Evolutionary conservation across 83 land plant species (phyloP).

Genomic region (Diphasiastrum complanatum): DNA sequence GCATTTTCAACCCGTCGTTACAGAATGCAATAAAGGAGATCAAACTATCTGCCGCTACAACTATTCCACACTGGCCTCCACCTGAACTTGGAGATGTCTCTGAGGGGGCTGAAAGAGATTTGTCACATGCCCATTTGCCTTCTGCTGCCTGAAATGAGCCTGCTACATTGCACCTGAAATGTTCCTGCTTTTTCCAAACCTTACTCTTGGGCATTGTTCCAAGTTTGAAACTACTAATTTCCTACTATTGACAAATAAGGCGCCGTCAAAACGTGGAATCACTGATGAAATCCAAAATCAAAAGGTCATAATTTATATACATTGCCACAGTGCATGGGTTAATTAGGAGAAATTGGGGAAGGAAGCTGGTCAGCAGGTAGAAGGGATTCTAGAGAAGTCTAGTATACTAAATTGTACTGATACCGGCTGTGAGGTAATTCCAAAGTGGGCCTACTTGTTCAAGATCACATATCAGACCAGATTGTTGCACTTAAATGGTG

Average conservation of each 20-base stretch:
- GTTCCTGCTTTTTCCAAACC: conserved; percentile 16
- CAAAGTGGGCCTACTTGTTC: conserved; percentile 59
- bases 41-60: conserved; percentile 9
- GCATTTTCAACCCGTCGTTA: conserved; percentile 33
- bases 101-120: conserved; percentile 2
- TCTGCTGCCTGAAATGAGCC: conserved; percentile 21
- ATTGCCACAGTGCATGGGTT: conserved; percentile 42
- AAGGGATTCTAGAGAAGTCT: conserved; percentile 46
- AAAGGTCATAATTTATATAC: too few species aligned
- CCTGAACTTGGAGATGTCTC: conserved; percentile 6
- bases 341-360: conserved; percentile 29
- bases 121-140: conserved; percentile 11
- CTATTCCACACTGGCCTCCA: conserved; percentile 27
- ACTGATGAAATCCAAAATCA: too few species aligned
- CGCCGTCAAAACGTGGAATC: conserved; percentile 17
- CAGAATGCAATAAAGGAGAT: conserved; percentile 13
- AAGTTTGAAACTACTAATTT: too few species aligned
- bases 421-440: conserved; percentile 31
- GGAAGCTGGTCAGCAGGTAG: conserved; percentile 31
- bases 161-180: conserved; percentile 11
- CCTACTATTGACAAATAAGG: too few species aligned
- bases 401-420: conserved; percentile 38
- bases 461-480: conserved; percentile 50
- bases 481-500: conserved; percentile 36
- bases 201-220: conserved; percentile 15